Evolutionary conservation across 2,329 filamentous ascomycete genomes (phyloP), one percentile per base, ranked within the genome.

Genomic region (Lecanicillium sp.): DNA sequence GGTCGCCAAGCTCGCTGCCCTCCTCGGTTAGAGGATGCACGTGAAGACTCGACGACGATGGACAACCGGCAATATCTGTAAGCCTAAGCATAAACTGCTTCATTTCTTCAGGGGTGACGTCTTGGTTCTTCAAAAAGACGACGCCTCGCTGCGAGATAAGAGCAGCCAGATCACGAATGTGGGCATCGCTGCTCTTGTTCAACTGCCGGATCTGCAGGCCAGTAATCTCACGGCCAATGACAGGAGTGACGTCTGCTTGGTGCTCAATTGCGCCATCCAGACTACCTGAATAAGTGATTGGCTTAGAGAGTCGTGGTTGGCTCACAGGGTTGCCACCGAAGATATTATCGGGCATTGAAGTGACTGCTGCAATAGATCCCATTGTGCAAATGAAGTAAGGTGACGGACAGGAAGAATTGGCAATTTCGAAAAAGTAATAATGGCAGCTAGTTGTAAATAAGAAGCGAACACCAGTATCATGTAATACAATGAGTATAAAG

Each of bases 81-180:
- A 82, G 68, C 1, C 71, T 66, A 33, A 80, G 68, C 15, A 78
- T 74, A 0, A 86, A 65, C 39, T 78, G 62, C 59, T 86, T 86
- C 3, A 80, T 66, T 2, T 77, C 74, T 51, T 81, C 72, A 46
- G 68, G 71, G 28, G 84, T 58, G 27, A 66, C 62, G 51, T 81
- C 66, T 46, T 86, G 81, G 20, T 72, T 69, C 15, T 79, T 73
- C 60, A 85, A 82, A 62, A 84, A 83, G 22, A 84, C 79, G 4
- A 85, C 81, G 9, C 80, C 80, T 1, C 81, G 73, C 43, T 77
- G 72, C 2, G 80, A 84, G 46, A 85, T 73, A 1, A 76, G 82
- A 44, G 84, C 78, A 27, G 79, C 81, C 0, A 87, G 62, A 48
- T 85, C 81, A 1, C 75, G 69, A 17, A 85, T 54, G 15, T 82